Percentiles rank a stretch among this genome's conserved stretches.
Evolutionary conservation across 2,329 filamentous ascomycete genomes (phyloP).

Genomic region (Beauveria bassiana): DNA sequence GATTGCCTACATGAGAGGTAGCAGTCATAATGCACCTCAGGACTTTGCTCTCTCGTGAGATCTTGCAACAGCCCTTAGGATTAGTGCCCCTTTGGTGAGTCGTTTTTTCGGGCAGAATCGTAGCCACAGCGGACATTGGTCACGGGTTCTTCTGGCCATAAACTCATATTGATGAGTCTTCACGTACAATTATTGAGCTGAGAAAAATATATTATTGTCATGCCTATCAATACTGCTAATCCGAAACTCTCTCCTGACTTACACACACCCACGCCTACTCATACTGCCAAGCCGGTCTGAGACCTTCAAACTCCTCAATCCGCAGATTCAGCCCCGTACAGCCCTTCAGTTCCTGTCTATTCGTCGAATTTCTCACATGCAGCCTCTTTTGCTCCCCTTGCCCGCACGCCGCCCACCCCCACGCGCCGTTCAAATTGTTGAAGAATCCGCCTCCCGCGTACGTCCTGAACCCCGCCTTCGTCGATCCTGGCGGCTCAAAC

Average conservation of each 20-base stretch:
- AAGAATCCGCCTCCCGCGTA: constrained; percentile 25
- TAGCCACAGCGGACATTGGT: too few relatives aligned
- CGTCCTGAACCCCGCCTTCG: constrained; percentile 20
- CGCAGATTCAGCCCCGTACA: constrained; percentile 10
- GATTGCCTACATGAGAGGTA: too few relatives aligned
- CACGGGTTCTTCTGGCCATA: too few relatives aligned
- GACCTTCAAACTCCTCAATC: background rate
- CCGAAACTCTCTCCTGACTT: background rate
- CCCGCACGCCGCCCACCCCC: constrained; percentile 10
- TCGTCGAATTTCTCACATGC: constrained; percentile 9
- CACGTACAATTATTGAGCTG: too few relatives aligned
- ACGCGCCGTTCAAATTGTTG: constrained; percentile 15
- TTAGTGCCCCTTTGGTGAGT: too few relatives aligned
- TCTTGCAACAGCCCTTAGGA: too few relatives aligned
- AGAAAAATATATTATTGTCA: too few relatives aligned
- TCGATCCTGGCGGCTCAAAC: constrained; percentile 20
- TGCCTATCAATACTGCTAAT: too few relatives aligned
- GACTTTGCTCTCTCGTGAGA: too few relatives aligned
- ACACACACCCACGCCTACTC: background rate
- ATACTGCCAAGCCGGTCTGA: constrained; percentile 11
- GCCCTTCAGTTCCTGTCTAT: background rate
- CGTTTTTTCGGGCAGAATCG: too few relatives aligned
- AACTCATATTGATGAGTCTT: too few relatives aligned
- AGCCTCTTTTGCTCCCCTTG: background rate
- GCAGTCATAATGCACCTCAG: too few relatives aligned